Conservation (phyloP, 2,329 filamentous ascomycete species). For the Aphanoascus verrucosus region DNA sequence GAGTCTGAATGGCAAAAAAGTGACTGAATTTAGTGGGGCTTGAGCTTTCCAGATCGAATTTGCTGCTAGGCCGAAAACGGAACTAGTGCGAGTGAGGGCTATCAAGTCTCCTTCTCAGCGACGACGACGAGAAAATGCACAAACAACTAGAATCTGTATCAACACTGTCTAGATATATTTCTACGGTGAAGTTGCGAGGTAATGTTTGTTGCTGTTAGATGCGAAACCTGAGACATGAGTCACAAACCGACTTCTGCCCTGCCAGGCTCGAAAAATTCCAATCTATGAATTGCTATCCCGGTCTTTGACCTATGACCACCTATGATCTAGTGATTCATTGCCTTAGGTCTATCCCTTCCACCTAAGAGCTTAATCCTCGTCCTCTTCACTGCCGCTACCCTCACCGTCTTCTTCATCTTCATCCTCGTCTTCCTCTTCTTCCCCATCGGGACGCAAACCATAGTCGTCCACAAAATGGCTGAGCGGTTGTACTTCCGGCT, state of each 20-base stretch:
- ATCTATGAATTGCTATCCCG: too few relatives aligned
- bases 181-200: too few relatives aligned
- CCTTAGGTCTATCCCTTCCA: not conserved
- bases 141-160: not conserved
- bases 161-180: too few relatives aligned
- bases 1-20: slow-evolving; percentile 3
- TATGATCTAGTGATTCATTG: not conserved
- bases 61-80: slow-evolving; percentile 2
- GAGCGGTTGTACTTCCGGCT: slow-evolving; percentile 61
- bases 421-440: slow-evolving; percentile 48
- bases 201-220: too few relatives aligned
- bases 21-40: slow-evolving; percentile 2
- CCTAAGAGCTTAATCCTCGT: not conserved
- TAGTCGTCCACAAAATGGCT: slow-evolving; percentile 83
- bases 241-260: too few relatives aligned
- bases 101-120: not conserved
- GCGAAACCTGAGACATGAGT: too few relatives aligned
- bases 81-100: not conserved
- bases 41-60: not conserved
- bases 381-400: not conserved
- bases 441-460: slow-evolving; percentile 57
- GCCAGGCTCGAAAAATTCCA: too few relatives aligned
- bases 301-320: not conserved
- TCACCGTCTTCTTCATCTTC: slow-evolving; percentile 41
- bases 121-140: not conserved